Evolutionary conservation across 208 protist species (phyloP).

Genomic region (Leishmania braziliensis): DNA sequence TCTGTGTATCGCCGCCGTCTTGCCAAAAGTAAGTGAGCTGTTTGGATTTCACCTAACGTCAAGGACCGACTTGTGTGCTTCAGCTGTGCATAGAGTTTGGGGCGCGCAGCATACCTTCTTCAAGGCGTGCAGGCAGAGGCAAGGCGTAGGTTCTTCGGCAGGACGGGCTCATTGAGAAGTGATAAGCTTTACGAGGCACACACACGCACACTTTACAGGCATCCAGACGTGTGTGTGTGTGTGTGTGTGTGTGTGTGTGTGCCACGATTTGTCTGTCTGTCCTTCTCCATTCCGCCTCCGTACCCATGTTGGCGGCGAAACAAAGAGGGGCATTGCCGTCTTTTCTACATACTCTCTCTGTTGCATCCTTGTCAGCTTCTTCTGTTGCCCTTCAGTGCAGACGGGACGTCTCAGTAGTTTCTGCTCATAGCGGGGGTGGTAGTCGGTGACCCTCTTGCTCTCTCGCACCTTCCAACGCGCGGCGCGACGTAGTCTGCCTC

Average conservation of each 20-base stretch:
- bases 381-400: background rate
- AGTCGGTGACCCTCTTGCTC: background rate
- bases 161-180: background rate
- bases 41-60: background rate
- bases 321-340: background rate
- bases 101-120: background rate
- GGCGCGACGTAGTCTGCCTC: background rate
- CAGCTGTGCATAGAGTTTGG: background rate
- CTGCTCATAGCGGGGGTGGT: background rate
- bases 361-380: background rate
- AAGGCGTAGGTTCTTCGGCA: background rate
- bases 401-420: background rate
- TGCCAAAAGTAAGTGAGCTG: conserved; percentile 29
- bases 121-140: background rate
- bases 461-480: background rate
- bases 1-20: conserved; percentile 19
- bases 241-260: background rate
- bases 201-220: too few relatives aligned
- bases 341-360: background rate
- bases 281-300: background rate
- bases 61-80: too few relatives aligned
- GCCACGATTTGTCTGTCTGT: background rate
- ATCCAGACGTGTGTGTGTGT: background rate
- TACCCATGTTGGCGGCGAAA: background rate
- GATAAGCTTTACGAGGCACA: too few relatives aligned